Base-by-base conservation (phyloP, 1,139 yeast species). In the Yamadazyma friedrichii region DNA sequence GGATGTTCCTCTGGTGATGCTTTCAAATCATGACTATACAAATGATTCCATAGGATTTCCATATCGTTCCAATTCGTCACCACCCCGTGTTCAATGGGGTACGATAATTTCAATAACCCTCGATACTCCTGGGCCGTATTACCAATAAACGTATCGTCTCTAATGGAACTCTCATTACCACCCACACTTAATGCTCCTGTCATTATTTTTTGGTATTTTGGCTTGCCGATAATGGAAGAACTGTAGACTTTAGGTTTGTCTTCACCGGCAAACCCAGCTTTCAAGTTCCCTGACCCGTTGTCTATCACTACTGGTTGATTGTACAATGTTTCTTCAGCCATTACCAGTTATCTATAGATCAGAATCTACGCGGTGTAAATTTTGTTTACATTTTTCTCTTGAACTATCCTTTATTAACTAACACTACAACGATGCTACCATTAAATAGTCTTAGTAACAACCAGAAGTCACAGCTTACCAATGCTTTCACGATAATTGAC, bases 221-320 rank as follows among this genome's bases (percentile, higher is more conserved):
- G 93, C 41, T 84, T 65, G 2, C 98, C 98, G 2, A 88, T 74
- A 15, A 87, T 65, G 28, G 74, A 64, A 3, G 78, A 63, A 31
- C 65, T 66, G 46, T 66, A 74, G 31, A 79, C 61, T 51, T 79
- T 76, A 3, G 98, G 98, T 50, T 71, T 76, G 42, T 88, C 94
- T 51, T 87, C 94, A 13, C 97, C 97, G 1, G 97, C 95, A 63
- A 91, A 87, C 1, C 98, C 98, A 0, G 95, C 89, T 58, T 88
- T 86, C 42, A 89, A 70, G 38, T 78, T 76, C 2, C 96, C 95
- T 4, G 96, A 84, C n/a, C 98, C 98, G 67, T 88, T 88, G 61
- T 91, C 98, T 28, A 91, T 73, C 30, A 91, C 96, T 36, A 91
- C 80, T 2, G 97, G 96, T 62, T 91, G 97, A 62, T 89, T 91